Base-by-base conservation (phyloP, 768 basidiomycete genomes). In the Boletus pseudo-olivaceus region DNA sequence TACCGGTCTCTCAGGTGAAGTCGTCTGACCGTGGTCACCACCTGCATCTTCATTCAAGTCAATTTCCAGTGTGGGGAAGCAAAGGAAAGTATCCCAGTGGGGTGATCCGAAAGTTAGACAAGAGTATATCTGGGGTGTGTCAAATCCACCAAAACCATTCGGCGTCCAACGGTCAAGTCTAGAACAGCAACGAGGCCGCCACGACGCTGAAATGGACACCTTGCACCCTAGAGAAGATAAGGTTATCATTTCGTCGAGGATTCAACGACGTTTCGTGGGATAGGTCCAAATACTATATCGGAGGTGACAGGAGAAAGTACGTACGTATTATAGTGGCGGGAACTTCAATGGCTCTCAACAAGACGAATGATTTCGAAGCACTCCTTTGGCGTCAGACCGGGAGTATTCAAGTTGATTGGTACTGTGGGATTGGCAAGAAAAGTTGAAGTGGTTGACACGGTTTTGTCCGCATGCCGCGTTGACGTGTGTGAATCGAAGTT, bases 21-120 rank as follows among this genome's bases (percentile, higher is more conserved):
- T 45, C 20, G 42, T 42, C 67, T 62, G 52, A 68, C 64, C 57
- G 47, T 49, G 32, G 45, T 43, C 19, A 61, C 17, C 32, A 9
- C 35, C 20, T 35, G 40, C 33, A 51, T 14, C 41, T 6, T 44
- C 32, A 40, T 35, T 29, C 19, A 4, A 2, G 23, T 37, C 14
- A 9, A 49, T 7, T 5, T 20, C 10, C 23, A 14, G 26, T 40
- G 26, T 6, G 42, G 33, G 9, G 27, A 26, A 19, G 29, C 2
- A 20, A 40, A 29, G 27, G 27, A 15, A 30, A 30, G 43, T 26
- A 37, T 12, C 23, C 20, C 20, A 30, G 43, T 39, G 29, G 30
- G 14, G 7, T 32, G 14, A 4, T 43, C 20, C 26, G n/a, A 19
- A 19, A 26, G 10, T 26, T 10, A 42, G 26, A 26, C 9, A 8